These are phyloP conservation scores for Fusarium clavum DNA, from an alignment of 2,329 filamentous ascomycete genomes.

Conservation along the genomic window DNA sequence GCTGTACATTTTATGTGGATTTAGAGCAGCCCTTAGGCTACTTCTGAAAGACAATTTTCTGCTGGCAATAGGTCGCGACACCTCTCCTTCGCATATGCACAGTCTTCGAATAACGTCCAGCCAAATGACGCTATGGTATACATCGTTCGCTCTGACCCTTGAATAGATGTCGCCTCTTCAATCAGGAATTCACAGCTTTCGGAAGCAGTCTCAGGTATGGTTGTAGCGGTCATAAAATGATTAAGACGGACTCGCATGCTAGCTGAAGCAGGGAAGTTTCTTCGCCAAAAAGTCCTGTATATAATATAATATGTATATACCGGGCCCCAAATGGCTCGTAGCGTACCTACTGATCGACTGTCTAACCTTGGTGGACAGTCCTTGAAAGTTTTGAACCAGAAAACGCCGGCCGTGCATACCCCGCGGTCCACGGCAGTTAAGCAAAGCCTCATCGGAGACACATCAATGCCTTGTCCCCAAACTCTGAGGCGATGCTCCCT, in stretches of 20 bases:
- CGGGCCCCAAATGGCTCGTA: not conserved
- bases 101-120: not conserved
- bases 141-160: not conserved
- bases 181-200: not conserved
- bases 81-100: not conserved
- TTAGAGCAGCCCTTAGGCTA: not conserved
- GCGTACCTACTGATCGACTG: not conserved
- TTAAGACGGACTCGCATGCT: not conserved
- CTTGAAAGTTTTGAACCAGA: not conserved
- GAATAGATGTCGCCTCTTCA: not conserved
- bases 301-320: not conserved
- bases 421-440: not conserved
- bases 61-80: not conserved
- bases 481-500: constrained; percentile 75
- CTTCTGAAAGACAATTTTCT: not conserved
- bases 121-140: not conserved
- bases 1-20: not conserved
- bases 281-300: not conserved
- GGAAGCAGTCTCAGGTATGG: not conserved
- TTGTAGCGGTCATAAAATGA: not conserved
- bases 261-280: not conserved
- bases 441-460: constrained; percentile 70
- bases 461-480: constrained; percentile 84
- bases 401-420: not conserved
- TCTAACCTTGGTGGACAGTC: not conserved